These are phyloP conservation scores for Blastocystis sp. DNA, from an alignment of 352 stramenopile genomes.

Conservation along the genomic window DNA sequence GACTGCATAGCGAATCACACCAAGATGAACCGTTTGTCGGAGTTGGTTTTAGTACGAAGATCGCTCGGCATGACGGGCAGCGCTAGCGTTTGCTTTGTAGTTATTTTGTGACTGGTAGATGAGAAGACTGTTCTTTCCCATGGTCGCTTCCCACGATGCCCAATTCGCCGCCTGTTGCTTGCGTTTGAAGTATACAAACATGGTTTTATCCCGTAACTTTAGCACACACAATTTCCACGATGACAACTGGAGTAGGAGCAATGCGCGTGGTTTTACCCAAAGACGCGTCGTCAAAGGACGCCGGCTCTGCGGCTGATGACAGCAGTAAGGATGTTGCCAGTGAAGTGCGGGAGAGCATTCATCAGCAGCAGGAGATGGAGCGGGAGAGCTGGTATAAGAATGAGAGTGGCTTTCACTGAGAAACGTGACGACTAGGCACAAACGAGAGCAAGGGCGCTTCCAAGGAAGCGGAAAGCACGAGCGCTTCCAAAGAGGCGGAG, in stretches of 20 bases:
- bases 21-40: background rate
- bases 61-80: background rate
- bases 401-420: background rate
- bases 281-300: background rate
- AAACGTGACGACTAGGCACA: background rate
- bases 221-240: background rate
- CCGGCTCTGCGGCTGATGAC: background rate
- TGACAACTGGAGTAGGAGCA: background rate
- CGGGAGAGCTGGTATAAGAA: conserved; percentile 1
- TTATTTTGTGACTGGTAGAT: background rate
- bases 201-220: conserved; percentile 11
- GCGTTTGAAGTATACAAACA: conserved; percentile 17
- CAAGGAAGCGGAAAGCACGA: background rate
- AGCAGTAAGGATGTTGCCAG: conserved; percentile 26
- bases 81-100: background rate
- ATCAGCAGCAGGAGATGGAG: conserved; percentile 55
- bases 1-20: background rate
- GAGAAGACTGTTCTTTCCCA: conserved; percentile 28
- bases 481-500: background rate
- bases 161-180: conserved; percentile 11
- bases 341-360: conserved; percentile 51
- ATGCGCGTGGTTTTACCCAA: background rate
- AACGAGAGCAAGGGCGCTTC: background rate
- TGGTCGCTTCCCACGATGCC: conserved; percentile 36
- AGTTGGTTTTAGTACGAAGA: background rate